Evolutionary conservation across 768 basidiomycete species (phyloP).

Genomic region (Tylopilus vinaceipallidus): DNA sequence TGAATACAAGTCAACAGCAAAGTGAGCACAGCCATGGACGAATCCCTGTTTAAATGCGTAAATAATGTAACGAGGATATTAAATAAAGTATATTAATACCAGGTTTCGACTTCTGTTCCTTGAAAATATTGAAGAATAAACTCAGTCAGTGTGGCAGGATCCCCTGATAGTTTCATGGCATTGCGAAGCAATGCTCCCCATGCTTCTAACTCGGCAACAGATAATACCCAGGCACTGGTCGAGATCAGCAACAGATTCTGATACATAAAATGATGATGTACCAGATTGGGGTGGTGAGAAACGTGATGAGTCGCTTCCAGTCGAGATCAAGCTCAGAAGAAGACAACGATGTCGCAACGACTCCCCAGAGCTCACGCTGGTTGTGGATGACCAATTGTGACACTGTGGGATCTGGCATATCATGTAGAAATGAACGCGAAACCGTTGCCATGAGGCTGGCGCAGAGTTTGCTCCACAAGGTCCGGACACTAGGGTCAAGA

Average conservation of each 20-base stretch:
- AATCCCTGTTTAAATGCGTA: slow-evolving; percentile 20
- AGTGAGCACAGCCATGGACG: slow-evolving; percentile 16
- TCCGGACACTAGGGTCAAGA: slow-evolving; percentile 36
- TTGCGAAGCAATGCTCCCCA: slow-evolving; percentile 42
- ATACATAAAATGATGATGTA: slow-evolving; percentile 23
- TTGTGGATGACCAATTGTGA: slow-evolving; percentile 21
- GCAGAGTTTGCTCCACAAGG: slow-evolving; percentile 50
- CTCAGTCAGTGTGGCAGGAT: slow-evolving; percentile 10
- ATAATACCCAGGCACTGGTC: slow-evolving; percentile 46
- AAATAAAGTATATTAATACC: slow-evolving; percentile 18
- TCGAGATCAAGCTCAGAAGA: slow-evolving; percentile 22
- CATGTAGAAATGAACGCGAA: slow-evolving; percentile 39
- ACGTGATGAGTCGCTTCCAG: slow-evolving; percentile 43
- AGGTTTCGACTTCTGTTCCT: slow-evolving; percentile 17
- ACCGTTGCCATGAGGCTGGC: slow-evolving; percentile 44
- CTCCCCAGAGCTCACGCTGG: slow-evolving; percentile 46
- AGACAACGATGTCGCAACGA: slow-evolving; percentile 38
- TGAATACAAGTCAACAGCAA: slow-evolving; percentile 13
- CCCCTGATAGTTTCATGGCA: slow-evolving; percentile 25
- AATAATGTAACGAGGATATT: neutral
- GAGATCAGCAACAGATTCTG: slow-evolving; percentile 1
- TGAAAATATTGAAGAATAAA: slow-evolving; percentile 14
- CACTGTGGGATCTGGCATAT: slow-evolving; percentile 29
- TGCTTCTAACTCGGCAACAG: slow-evolving; percentile 36
- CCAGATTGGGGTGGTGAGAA: slow-evolving; percentile 51